A percentile compares a stretch with the other conserved stretches of the same genome.
These are phyloP conservation scores for Cryptosporidium felis DNA, from an alignment of 169 alveolate genomes.

Conservation along the genomic window DNA sequence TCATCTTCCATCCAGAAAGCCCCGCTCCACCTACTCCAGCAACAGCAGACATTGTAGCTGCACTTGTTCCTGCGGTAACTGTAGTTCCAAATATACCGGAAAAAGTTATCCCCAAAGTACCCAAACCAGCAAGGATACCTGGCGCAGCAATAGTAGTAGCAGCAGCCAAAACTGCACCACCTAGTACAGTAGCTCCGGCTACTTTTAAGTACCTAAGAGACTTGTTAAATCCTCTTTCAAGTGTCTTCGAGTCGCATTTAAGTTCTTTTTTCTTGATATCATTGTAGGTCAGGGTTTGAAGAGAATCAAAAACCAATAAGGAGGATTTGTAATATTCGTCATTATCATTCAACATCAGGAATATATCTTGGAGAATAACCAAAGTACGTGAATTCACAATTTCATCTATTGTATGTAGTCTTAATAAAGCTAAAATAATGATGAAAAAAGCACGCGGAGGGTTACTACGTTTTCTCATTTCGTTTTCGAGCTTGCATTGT, in stretches of 20 bases:
- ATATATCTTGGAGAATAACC: conserved; percentile 20
- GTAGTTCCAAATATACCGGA: conserved; percentile 41
- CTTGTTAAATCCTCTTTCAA: conserved; percentile 48
- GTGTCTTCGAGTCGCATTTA: background rate
- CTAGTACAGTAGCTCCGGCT: conserved; percentile 53
- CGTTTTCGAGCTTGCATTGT: background rate
- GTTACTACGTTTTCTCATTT: background rate
- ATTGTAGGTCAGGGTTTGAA: conserved; percentile 37
- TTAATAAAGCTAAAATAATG: conserved; percentile 12
- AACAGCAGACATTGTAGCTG: conserved; percentile 57
- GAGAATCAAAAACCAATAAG: conserved; percentile 4
- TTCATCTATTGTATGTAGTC: conserved; percentile 63
- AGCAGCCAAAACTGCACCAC: conserved; percentile 55
- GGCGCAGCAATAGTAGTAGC: conserved; percentile 71
- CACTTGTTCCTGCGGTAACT: conserved; percentile 37
- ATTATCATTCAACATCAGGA: conserved; percentile 1
- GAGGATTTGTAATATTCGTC: background rate
- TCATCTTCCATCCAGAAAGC: conserved; percentile 69
- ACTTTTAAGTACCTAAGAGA: conserved; percentile 59
- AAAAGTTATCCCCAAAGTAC: conserved; percentile 43
- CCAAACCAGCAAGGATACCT: conserved; percentile 60
- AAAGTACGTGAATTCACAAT: conserved; percentile 44
- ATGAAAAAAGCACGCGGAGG: conserved; percentile 13
- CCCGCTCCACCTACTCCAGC: conserved; percentile 70
- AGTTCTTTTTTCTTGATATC: conserved; percentile 17